phyloP scores from a whole-genome alignment of 352 stramenopile genomes.

The Phytophthora cryptogea region DNA sequence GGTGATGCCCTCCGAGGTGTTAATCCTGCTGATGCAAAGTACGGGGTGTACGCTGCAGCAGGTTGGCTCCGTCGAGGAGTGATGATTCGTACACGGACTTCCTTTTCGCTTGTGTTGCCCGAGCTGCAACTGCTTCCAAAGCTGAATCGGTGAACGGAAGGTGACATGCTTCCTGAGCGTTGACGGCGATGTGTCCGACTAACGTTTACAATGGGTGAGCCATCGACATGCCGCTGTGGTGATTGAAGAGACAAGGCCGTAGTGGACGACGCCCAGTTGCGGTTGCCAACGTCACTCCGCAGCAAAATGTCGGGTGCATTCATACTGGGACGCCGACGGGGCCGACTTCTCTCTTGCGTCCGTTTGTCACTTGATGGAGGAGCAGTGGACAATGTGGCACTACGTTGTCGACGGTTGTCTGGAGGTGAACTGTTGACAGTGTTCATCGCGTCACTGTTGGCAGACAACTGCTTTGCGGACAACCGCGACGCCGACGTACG shows the following conservation, averaged over 20 bases:
- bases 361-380: background rate
- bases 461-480: slow-evolving; percentile 30
- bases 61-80: slow-evolving; percentile 22
- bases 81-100: slow-evolving; percentile 28
- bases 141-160: slow-evolving; percentile 24
- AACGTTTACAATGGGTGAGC: slow-evolving; percentile 30
- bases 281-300: slow-evolving; percentile 45
- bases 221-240: slow-evolving; percentile 30
- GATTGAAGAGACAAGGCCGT: slow-evolving; percentile 48
- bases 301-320: slow-evolving; percentile 47
- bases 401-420: slow-evolving; percentile 29
- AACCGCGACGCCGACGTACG: slow-evolving; percentile 15
- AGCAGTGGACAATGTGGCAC: slow-evolving; percentile 16
- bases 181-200: slow-evolving; percentile 5
- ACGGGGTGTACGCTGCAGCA: slow-evolving; percentile 29
- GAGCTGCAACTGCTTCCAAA: slow-evolving; percentile 32
- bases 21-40: slow-evolving; percentile 21
- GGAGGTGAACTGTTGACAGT: slow-evolving; percentile 34
- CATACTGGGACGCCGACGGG: slow-evolving; percentile 22
- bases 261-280: slow-evolving; percentile 52
- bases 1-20: slow-evolving; percentile 8
- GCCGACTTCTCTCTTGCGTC: background rate
- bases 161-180: slow-evolving; percentile 20
- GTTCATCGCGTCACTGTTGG: slow-evolving; percentile 29
- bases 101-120: slow-evolving; percentile 22